phyloP scores from a whole-genome alignment of 129 eudicot species.

The Cynara cardunculus region DNA sequence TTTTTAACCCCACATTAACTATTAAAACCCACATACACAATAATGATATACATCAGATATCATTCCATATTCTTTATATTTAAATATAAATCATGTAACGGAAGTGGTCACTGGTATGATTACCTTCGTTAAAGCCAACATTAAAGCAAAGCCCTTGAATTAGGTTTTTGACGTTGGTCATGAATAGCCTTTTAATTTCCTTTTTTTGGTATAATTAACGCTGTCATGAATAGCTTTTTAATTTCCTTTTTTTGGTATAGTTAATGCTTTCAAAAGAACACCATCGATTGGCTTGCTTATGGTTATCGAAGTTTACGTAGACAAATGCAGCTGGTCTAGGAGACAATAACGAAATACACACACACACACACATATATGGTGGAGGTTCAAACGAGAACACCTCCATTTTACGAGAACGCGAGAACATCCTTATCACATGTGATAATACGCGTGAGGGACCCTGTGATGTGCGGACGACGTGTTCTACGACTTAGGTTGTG shows the following conservation, averaged over 20 bases:
- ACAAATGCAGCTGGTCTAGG: neutral
- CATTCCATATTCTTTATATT: neutral
- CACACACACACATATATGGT: no score
- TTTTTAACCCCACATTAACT: slow-evolving; percentile 7
- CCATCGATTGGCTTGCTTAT: neutral
- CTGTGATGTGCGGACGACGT: no score
- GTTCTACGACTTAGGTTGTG: no score
- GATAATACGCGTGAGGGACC: no score
- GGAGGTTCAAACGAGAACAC: no score
- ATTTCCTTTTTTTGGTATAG: neutral
- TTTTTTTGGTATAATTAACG: neutral
- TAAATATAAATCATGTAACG: neutral
- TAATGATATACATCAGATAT: neutral
- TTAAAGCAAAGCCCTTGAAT: neutral
- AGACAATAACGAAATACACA: neutral
- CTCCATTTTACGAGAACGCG: no score
- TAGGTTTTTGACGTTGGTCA: neutral
- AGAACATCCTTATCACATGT: no score
- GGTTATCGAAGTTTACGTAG: neutral
- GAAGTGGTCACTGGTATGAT: neutral
- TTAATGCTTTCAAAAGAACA: neutral
- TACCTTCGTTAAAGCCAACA: neutral
- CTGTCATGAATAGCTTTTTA: neutral
- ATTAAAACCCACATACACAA: neutral
- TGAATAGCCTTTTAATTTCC: neutral